A percentile compares a stretch with the other conserved stretches of the same genome.
phyloP scores from a whole-genome alignment of 495 filamentous ascomycete genomes.

The Hypomontagnella submonticulosa region DNA sequence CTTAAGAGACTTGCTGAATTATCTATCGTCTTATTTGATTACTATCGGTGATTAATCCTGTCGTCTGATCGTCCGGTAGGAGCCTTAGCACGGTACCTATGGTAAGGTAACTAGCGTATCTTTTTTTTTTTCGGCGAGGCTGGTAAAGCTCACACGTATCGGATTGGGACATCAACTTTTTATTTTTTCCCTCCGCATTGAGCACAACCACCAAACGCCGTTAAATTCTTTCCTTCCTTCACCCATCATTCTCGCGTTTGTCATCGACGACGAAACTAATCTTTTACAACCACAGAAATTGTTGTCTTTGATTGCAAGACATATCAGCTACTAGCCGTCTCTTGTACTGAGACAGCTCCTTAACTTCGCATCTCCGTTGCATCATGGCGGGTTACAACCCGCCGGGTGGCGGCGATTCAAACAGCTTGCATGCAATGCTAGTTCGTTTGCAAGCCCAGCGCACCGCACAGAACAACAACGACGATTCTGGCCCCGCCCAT shows the following conservation, averaged over 20 bases:
- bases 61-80: constrained; percentile 30
- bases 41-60: constrained; percentile 19
- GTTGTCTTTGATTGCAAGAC: constrained; percentile 8
- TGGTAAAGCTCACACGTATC: constrained; percentile 33
- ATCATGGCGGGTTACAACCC: constrained; percentile 60
- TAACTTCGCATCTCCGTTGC: constrained; percentile 13
- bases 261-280: constrained; percentile 2
- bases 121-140: constrained; percentile 42
- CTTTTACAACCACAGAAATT: neutral
- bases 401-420: constrained; percentile 49
- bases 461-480: constrained; percentile 36
- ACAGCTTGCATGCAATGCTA: constrained; percentile 47
- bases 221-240: constrained; percentile 2
- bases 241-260: neutral
- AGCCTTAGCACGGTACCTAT: constrained; percentile 24
- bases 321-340: neutral
- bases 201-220: constrained; percentile 10
- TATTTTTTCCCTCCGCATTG: constrained; percentile 34
- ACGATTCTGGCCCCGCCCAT: constrained; percentile 37
- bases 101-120: constrained; percentile 4
- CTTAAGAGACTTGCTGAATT: neutral
- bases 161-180: constrained; percentile 47
- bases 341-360: constrained; percentile 4
- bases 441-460: constrained; percentile 46
- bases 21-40: neutral